These are phyloP conservation scores for Sporothrix brasiliensis DNA, from an alignment of 2,329 filamentous ascomycete genomes.

Conservation along the genomic window DNA sequence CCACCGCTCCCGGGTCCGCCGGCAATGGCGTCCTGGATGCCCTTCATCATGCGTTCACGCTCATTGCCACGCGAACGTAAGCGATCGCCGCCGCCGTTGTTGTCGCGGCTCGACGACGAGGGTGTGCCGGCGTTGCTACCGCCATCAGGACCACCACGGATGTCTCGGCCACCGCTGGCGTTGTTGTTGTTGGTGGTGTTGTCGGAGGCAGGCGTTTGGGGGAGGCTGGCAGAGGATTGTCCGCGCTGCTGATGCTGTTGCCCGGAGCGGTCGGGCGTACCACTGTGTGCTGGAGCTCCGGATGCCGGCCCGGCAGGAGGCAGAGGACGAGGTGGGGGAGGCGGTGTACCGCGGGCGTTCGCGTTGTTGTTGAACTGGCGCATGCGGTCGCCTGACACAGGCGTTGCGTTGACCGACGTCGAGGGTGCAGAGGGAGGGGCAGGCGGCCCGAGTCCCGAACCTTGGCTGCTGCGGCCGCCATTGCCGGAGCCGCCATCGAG, in stretches of 20 bases:
- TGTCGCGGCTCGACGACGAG: conserved; percentile 20
- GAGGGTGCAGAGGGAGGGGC: conserved; percentile 16
- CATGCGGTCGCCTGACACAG: conserved; percentile 32
- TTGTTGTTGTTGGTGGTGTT: neutral
- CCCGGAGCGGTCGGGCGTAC: conserved; percentile 13
- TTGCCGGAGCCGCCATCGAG: conserved; percentile 35
- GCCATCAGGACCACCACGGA: conserved; percentile 36
- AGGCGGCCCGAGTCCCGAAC: neutral
- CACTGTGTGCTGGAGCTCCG: neutral
- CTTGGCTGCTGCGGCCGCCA: neutral
- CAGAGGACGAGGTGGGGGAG: conserved; percentile 14
- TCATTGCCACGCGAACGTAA: conserved; percentile 43
- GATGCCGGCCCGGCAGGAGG: conserved; percentile 9
- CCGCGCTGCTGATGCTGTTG: conserved; percentile 23
- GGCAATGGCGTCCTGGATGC: conserved; percentile 53
- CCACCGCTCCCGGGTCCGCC: conserved; percentile 41
- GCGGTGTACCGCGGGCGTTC: conserved; percentile 4
- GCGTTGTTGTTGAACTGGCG: conserved; percentile 25
- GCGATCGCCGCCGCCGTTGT: conserved; percentile 41
- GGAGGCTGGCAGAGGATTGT: neutral
- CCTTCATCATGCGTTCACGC: conserved; percentile 57
- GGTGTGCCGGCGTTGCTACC: conserved; percentile 7
- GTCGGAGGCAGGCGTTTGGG: conserved; percentile 27
- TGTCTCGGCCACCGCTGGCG: conserved; percentile 20
- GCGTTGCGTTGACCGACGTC: conserved; percentile 35